These are phyloP conservation scores for Filobasidium uniguttulatum DNA, from an alignment of 1,284 basidiomycete species.

Conservation along the genomic window DNA sequence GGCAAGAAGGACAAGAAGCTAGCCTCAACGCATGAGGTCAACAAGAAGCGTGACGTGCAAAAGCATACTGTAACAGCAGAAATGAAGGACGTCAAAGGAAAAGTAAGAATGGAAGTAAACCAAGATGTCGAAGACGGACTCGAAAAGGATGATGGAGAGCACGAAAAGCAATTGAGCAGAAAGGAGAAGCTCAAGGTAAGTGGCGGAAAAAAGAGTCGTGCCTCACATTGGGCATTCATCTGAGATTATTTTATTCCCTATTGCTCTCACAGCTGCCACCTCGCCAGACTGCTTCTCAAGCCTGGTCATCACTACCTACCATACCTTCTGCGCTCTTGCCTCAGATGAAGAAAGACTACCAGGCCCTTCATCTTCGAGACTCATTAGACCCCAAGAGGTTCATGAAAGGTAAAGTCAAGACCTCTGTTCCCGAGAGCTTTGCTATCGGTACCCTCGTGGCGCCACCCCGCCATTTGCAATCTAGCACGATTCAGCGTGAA, in stretches of 20 bases:
- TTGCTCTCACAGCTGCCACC: constrained; percentile 15
- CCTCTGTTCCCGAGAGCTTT: constrained; percentile 66
- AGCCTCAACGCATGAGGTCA: constrained; percentile 9
- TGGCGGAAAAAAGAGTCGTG: constrained; percentile 42
- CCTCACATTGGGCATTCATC: background rate
- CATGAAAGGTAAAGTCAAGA: constrained; percentile 75
- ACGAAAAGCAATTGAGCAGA: constrained; percentile 21
- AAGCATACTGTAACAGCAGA: constrained; percentile 7
- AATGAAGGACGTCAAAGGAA: constrained; percentile 5
- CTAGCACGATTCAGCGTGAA: constrained; percentile 61
- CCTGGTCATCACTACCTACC: constrained; percentile 85
- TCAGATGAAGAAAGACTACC: constrained; percentile 76
- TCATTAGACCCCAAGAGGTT: constrained; percentile 93
- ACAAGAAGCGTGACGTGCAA: background rate
- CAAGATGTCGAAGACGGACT: constrained; percentile 39
- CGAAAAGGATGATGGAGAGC: constrained; percentile 26
- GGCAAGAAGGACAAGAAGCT: constrained; percentile 16
- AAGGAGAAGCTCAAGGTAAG: constrained; percentile 35
- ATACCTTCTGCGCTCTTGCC: constrained; percentile 67
- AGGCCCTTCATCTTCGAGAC: constrained; percentile 78
- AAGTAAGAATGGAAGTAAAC: constrained; percentile 23
- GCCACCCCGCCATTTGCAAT: constrained; percentile 59
- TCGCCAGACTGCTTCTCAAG: constrained; percentile 48
- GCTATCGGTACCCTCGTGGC: constrained; percentile 79
- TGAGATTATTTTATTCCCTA: background rate